A percentile compares a stretch with the other conserved stretches of the same genome.
Conservation (phyloP, 495 filamentous ascomycete genomes). For the Penicillium herquei region DNA sequence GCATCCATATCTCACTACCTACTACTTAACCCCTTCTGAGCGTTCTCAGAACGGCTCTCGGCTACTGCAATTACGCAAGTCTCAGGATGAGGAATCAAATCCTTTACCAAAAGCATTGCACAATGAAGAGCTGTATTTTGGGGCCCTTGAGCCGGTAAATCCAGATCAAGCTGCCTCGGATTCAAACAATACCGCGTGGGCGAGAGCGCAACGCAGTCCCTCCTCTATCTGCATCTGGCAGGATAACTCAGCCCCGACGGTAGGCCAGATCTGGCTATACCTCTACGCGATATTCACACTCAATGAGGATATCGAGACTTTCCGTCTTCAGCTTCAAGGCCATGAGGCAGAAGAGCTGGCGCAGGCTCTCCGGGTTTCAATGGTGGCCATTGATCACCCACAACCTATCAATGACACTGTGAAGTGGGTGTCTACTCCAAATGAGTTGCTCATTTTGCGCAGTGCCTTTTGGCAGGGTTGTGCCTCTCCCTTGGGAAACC, state of each 20-base stretch:
- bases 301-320: conserved; percentile 11
- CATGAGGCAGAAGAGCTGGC: conserved; percentile 5
- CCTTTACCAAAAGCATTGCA: conserved; percentile 16
- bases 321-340: conserved; percentile 13
- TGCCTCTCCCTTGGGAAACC: conserved; percentile 54
- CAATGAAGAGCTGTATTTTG: conserved; percentile 15
- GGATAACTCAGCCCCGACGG: conserved; percentile 30
- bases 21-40: conserved; percentile 8
- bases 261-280: conserved; percentile 55
- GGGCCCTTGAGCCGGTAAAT: neutral
- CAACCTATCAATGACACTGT: conserved; percentile 13
- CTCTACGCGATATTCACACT: conserved; percentile 45
- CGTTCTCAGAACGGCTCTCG: neutral
- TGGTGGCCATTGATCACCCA: conserved; percentile 19
- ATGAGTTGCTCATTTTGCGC: conserved; percentile 15
- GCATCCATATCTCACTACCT: conserved; percentile 17
- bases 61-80: conserved; percentile 7
- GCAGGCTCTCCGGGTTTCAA: conserved; percentile 11
- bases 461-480: conserved; percentile 61
- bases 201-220: conserved; percentile 31
- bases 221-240: conserved; percentile 24
- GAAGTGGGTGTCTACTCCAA: conserved; percentile 1
- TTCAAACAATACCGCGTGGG: conserved; percentile 37
- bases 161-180: conserved; percentile 7
- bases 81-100: conserved; percentile 6